Evolutionary conservation across 495 filamentous ascomycete genomes (phyloP), one percentile per base, ranked within the genome.

Genomic region (Penicillium dipodomyicola): DNA sequence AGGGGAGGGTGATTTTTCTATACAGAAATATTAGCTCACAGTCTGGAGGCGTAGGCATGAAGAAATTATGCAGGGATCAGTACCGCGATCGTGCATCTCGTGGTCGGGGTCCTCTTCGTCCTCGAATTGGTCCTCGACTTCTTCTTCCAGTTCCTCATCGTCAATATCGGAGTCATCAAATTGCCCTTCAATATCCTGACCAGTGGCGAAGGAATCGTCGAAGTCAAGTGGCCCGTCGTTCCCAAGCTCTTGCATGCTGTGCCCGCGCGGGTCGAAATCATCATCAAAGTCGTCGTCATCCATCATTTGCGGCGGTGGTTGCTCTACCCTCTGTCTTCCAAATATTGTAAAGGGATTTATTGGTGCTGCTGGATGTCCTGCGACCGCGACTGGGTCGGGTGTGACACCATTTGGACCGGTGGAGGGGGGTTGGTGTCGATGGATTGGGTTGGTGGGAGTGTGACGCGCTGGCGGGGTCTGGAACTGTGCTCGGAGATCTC

Each of bases 21-120:
- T 57, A 47, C 6, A 8, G 30, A 39, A 35, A 19, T 1, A 29
- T 44, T 22, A 40, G 49, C 35, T 17, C 8, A 8, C 35, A 17
- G 9, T 39, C 14, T 37, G n/a, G 40, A 19, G 48, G 30, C 40
- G 32, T 25, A 7, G 20, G 49, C 23, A 37, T 15, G 22, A 39
- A 7, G 20, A 35, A 27, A 47, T n/a, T 40, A 49, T 37, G 55
- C 6, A 29, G 27, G 15, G 5, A 35, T 42, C 59, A 22, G 32
- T 63, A 78, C 75, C 71, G 61, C 69, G 66, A 59, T 75, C 70
- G 11, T 65, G 67, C 68, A 76, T 77, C 33, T 72, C 60, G 41
- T 74, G 76, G 49, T 79, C 74, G 3, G 65, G 68, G 25, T 75
- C 75, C 20, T 74, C 67, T 25, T 67, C 75, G 23, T 71, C 68